phyloP scores from a whole-genome alignment of 371 early-diverging fungal species.

The Mycotypha africana region DNA sequence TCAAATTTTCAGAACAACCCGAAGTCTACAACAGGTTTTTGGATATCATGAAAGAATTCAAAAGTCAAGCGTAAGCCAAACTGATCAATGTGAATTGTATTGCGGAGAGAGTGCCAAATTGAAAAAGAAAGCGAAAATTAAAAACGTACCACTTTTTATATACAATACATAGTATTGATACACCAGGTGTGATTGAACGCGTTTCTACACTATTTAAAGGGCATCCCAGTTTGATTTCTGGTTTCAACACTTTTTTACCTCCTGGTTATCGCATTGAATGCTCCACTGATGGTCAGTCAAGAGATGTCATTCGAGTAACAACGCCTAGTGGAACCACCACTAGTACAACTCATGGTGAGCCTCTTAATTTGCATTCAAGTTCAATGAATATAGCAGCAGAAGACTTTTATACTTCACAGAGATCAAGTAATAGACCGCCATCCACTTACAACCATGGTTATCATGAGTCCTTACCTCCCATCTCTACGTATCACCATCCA shows the following conservation, averaged over 20 bases:
- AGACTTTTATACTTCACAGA: neutral
- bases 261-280: constrained; percentile 92
- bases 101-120: too few relatives aligned
- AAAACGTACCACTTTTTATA: neutral
- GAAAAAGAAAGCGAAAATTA: too few relatives aligned
- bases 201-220: constrained; percentile 92
- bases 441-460: constrained; percentile 2
- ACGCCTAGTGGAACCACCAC: constrained; percentile 74
- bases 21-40: constrained; percentile 96
- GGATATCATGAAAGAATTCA: constrained; percentile 99
- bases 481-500: constrained; percentile 3
- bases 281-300: constrained; percentile 54
- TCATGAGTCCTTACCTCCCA: constrained; percentile 2
- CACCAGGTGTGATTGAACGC: constrained; percentile 94
- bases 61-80: constrained; percentile 78
- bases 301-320: constrained; percentile 70
- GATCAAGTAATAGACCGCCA: neutral
- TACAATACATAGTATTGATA: constrained; percentile 69
- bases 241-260: constrained; percentile 99
- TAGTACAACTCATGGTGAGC: constrained; percentile 27
- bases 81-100: neutral
- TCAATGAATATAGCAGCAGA: neutral
- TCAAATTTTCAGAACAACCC: constrained; percentile 86
- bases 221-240: constrained; percentile 86
- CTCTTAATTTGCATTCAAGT: constrained; percentile 8